A percentile compares a stretch with the other conserved stretches of the same genome.
Conservation (phyloP, 345 rosid species). For the Noccaea bulbosa region DNA sequence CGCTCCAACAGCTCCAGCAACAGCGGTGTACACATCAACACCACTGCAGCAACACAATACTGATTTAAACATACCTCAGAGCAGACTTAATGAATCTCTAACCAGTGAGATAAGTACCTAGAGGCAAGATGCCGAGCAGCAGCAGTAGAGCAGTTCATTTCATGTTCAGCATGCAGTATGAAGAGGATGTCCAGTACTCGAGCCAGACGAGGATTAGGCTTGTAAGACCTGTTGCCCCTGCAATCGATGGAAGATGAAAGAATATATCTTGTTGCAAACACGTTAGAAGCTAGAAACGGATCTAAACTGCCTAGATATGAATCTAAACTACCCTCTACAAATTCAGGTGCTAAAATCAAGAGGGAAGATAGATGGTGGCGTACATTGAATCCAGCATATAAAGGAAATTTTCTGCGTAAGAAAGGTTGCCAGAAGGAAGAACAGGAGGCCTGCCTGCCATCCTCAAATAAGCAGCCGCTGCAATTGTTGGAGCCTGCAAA, state of each 20-base stretch:
- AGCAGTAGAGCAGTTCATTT: slow-evolving; percentile 95
- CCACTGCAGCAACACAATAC: slow-evolving; percentile 57
- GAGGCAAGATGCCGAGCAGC: slow-evolving; percentile 98
- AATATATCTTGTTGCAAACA: not conserved
- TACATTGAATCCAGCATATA: slow-evolving; percentile 94
- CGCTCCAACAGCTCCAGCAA: slow-evolving; percentile 95
- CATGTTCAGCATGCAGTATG: slow-evolving; percentile 95
- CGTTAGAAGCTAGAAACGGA: not conserved
- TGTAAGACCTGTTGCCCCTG: slow-evolving; percentile 86
- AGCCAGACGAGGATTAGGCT: slow-evolving; percentile 88
- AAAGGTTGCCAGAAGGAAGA: slow-evolving; percentile 80
- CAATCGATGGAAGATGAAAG: slow-evolving; percentile 19
- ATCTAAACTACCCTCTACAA: not conserved
- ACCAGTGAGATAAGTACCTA: slow-evolving; percentile 53
- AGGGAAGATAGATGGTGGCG: slow-evolving; percentile 19
- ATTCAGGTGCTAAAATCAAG: not conserved
- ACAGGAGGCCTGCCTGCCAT: slow-evolving; percentile 86
- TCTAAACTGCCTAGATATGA: not conserved
- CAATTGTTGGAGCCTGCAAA: slow-evolving; percentile 75
- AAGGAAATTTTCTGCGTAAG: slow-evolving; percentile 83
- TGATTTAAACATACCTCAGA: slow-evolving; percentile 7
- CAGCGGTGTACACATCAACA: slow-evolving; percentile 88
- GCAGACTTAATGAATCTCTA: slow-evolving; percentile 7
- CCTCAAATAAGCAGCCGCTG: slow-evolving; percentile 88
- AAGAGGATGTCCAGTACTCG: slow-evolving; percentile 81